Evolutionary conservation across 352 stramenopile genomes (phyloP).

Genomic region (Aphanomyces stellatus): DNA sequence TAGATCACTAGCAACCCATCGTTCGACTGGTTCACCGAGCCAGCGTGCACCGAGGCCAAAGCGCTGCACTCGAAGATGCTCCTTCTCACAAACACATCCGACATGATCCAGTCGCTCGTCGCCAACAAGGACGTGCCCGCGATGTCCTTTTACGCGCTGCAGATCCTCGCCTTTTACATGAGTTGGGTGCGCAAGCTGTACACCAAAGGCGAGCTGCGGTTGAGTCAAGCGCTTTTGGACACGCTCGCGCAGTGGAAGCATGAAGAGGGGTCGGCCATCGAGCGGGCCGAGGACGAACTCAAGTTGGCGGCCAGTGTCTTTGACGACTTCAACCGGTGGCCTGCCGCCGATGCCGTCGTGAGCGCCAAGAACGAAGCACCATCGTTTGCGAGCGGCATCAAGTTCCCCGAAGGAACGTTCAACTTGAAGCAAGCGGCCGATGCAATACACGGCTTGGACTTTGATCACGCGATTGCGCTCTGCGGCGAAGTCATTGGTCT

Average conservation of each 20-base stretch:
- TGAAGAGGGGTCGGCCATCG: conserved; percentile 20
- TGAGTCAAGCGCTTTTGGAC: conserved; percentile 28
- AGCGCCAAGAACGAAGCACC: neutral
- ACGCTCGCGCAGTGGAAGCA: conserved; percentile 26
- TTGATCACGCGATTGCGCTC: neutral
- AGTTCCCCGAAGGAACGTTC: neutral
- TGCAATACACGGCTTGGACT: neutral
- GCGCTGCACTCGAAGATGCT: conserved; percentile 33
- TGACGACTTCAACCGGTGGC: conserved; percentile 37
- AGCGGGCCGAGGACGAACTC: conserved; percentile 22
- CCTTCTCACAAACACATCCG: conserved; percentile 14
- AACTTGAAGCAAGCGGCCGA: conserved; percentile 2
- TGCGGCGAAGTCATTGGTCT: neutral
- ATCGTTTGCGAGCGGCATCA: neutral
- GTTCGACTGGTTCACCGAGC: conserved; percentile 36
- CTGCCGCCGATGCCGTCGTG: conserved; percentile 25
- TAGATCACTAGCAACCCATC: conserved; percentile 28
- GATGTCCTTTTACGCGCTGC: conserved; percentile 28
- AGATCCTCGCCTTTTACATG: conserved; percentile 36
- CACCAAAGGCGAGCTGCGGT: conserved; percentile 29
- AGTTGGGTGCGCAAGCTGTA: conserved; percentile 42
- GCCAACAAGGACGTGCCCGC: conserved; percentile 26
- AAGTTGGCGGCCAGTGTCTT: conserved; percentile 28
- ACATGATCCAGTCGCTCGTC: conserved; percentile 25
- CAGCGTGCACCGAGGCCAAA: conserved; percentile 25